Base-by-base conservation (phyloP, 1,284 basidiomycete species). In the Fomes fomentarius region DNA sequence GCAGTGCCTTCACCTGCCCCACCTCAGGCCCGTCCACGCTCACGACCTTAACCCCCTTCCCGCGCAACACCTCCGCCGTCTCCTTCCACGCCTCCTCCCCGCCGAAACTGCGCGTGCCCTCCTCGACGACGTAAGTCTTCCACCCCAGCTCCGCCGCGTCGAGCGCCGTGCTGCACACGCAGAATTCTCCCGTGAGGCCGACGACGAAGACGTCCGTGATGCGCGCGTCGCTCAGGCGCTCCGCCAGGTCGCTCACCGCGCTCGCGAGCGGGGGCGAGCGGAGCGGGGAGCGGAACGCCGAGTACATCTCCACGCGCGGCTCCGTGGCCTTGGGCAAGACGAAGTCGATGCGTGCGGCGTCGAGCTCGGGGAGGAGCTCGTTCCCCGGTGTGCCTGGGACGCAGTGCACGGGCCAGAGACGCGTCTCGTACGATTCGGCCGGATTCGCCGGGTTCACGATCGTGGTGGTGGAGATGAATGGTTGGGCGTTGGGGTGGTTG, bases 131-230 rank as follows among this genome's bases (percentile, higher is more conserved):
- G 38, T 66, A 66, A n/a, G 74, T 73, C 41, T 63, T 60, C 62
- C 77, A 76, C 12, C 76, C 76, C 33, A 75, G 74, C 60, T 74
- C 74, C 58, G 64, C 68, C 5, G 76, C 72, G 51, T 81, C 78
- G 38, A 78, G 63, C 26, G 77, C 78, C 3, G 75, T 77, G 12
- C 61, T 65, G 26, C 68, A 64, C 15, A 83, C 80, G 63, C 85
- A 88, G 61, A 80, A 86, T 64, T 87, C 85, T 15, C 81, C 80
- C 38, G 85, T 85, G 17, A 89, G 70, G 3, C 85, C 85, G 1
- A 74, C 75, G 4, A 87, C 72, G 33, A 82, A 77, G 9, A 86
- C 74, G 45, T 73, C 71, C 24, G 69, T 67, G 3, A 84, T 71
- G 4, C 63, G 70, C 34, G 66, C 58, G 6, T 64, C 61, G 44